Evolutionary conservation across 805 yeast genomes (phyloP), one percentile per base, ranked within the genome.

Genomic region (Lipomyces lipofer): DNA sequence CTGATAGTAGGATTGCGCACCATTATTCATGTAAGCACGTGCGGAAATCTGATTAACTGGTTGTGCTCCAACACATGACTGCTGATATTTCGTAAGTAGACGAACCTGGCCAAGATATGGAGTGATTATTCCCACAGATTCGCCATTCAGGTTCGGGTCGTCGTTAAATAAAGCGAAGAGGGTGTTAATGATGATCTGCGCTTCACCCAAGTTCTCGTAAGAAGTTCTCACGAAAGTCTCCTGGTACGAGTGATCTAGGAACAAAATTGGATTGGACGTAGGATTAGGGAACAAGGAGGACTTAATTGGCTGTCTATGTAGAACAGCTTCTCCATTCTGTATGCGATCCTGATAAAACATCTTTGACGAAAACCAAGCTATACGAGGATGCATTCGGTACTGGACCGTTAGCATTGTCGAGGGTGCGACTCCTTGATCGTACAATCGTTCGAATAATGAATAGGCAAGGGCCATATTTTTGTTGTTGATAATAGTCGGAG

Each of bases 371-470:
- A 92, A 94, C 42, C 61, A 68, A 15, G 97, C 86, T 46, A 92
- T 92, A 3, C 77, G 82, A 0, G 98, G 97, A 70, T 94, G 95
- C 99, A 92, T 91, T 75, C 98, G 91, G 68, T 91, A 92, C 67
- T 92, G 98, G 8, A 88, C 91, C 70, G 91, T 84, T 63, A 92
- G 78, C 60, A 92, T 71, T 61, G 88, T 79, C 2, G 86, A 84
- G 0, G 87, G 66, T 66, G 75, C 51, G 72, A 82, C 64, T 62
- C 83, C 69, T 56, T 80, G 77, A 47, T 77, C 80, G 63, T 86
- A 95, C 94, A 92, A 90, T 60, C 98, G 78, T 38, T 90, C 97
- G 70, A 92, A 92, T 64, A 92, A 74, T 66, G 95, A 86, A 69
- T 91, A 96, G 58, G 91, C 96, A 66, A 92, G 92, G 38, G 82